Conservation (phyloP, 345 rosid species). For the Brassica juncea region DNA sequence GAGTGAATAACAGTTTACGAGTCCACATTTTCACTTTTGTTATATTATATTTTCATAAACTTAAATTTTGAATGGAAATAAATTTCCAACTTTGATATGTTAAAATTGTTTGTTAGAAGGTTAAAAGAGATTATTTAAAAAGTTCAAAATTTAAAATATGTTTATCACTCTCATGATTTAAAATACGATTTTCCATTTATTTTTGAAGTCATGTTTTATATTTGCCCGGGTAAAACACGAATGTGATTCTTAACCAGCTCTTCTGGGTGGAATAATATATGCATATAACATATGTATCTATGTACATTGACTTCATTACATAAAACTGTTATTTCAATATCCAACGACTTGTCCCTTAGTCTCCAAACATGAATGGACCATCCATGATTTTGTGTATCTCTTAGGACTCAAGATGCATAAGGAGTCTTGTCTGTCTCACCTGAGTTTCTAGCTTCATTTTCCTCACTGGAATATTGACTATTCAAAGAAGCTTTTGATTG, state of each 20-base stretch:
- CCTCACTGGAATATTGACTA: conserved; percentile 32
- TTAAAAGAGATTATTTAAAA: too few relatives aligned
- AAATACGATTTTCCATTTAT: neutral
- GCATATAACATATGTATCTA: neutral
- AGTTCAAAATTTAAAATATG: too few relatives aligned
- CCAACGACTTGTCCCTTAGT: neutral
- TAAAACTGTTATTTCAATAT: neutral
- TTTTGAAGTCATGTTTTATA: neutral
- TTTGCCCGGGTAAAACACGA: neutral
- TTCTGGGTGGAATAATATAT: neutral
- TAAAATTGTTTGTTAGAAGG: too few relatives aligned
- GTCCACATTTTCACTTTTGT: too few relatives aligned
- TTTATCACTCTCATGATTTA: neutral
- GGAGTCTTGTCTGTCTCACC: conserved; percentile 17
- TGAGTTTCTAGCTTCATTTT: conserved; percentile 36
- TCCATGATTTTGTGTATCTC: conserved; percentile 10
- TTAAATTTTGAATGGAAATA: too few relatives aligned
- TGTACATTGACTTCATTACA: conserved; percentile 3
- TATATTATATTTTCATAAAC: too few relatives aligned
- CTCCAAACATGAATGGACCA: conserved; percentile 36
- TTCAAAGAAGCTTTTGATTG: conserved; percentile 29
- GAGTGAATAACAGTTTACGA: too few relatives aligned
- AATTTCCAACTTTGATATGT: too few relatives aligned
- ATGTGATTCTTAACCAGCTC: neutral
- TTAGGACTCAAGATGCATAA: conserved; percentile 16